phyloP scores from a whole-genome alignment of 129 eudicot genomes.

The Sambucus nigra region DNA sequence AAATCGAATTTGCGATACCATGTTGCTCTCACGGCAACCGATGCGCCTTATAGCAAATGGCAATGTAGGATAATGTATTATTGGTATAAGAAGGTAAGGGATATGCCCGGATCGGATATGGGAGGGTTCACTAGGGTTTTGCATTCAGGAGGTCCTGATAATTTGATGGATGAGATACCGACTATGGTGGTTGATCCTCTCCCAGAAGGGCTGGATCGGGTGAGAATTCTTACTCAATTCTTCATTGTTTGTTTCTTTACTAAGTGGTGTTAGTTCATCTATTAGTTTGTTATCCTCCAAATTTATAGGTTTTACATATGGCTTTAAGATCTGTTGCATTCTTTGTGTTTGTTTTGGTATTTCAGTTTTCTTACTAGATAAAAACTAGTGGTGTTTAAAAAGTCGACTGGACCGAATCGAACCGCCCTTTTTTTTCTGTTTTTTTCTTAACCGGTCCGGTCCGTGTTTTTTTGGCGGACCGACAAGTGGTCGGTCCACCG shows the following conservation, averaged over 20 bases:
- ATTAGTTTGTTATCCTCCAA: neutral
- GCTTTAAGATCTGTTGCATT: too few relatives aligned
- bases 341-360: too few relatives aligned
- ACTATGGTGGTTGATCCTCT: constrained; percentile 63
- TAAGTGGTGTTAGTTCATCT: neutral
- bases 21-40: constrained; percentile 62
- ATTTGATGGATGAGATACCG: constrained; percentile 69
- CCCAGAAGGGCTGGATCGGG: constrained; percentile 64
- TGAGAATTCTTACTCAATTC: constrained; percentile 16
- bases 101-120: constrained; percentile 58
- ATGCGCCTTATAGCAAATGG: constrained; percentile 70
- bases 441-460: too few relatives aligned
- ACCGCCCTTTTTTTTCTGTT: too few relatives aligned
- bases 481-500: too few relatives aligned
- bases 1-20: constrained; percentile 31
- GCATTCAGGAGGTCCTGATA: constrained; percentile 58
- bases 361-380: too few relatives aligned
- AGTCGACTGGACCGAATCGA: too few relatives aligned
- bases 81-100: constrained; percentile 51
- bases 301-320: neutral
- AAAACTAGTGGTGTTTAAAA: too few relatives aligned
- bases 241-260: neutral
- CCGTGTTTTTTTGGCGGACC: too few relatives aligned
- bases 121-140: constrained; percentile 59
- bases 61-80: constrained; percentile 68